Base-by-base conservation (phyloP, 495 filamentous ascomycete genomes). In the Bathelium albidoporum region DNA sequence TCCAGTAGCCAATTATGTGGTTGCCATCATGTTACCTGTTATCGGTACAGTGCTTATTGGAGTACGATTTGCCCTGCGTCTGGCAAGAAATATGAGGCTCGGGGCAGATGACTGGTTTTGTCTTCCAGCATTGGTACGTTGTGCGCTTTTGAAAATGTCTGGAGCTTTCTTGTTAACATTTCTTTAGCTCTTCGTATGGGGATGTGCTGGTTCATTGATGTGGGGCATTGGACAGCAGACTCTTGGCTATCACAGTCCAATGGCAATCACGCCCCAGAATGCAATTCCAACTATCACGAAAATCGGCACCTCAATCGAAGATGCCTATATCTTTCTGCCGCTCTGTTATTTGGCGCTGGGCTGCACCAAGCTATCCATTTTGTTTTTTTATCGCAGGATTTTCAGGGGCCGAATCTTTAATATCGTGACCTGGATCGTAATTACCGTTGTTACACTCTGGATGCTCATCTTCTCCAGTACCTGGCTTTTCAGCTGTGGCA, bases 1-100 rank as follows among this genome's bases (percentile, higher is more conserved):
- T 29, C 49, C 49, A 29, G 49, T 16, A 9, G 49, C 49, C 49
- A 55, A 55, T 29, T 55, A 55, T 55, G 49, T 55, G 49, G 49
- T 55, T 20, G 49, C 49, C 49, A 55, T 55, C 9, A 9, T 55
- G 49, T 16, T 55, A 2, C 49, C 49, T 10, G 49, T 29, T 1
- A 55, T 55, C 7, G 24, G 49, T 24, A 55, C 49, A 55, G 49
- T 55, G 0, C 49, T 55, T 10, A 20, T 55, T 16, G 49, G 20
- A 24, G 49, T 29, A 29, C 49, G 49, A 26, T 55, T 55, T 29
- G 49, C 24, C 5, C 24, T 55, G 20, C 49, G 49, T 16, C 10
- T 55, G 22, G 49, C 49, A 55, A 55, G 49, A 24, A 55, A 55
- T 9, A 28, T 55, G 49, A 7, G 9, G 11, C 24, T 55, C 0